Conservation (phyloP, 768 basidiomycete species). For the Dacryopinax primogenitus region DNA sequence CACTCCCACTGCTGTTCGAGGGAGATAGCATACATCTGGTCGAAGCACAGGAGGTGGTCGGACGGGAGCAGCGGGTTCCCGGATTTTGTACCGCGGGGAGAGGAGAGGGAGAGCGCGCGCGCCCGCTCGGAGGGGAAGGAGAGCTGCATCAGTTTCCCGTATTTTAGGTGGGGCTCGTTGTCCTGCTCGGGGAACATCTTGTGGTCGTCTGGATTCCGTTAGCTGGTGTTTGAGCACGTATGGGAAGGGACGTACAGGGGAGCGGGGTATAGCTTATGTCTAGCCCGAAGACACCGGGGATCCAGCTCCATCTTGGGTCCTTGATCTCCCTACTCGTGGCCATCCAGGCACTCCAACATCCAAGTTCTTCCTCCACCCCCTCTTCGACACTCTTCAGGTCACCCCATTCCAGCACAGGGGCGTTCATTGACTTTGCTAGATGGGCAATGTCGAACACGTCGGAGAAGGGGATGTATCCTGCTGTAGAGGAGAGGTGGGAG, state of each 20-base stretch:
- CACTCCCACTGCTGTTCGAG: constrained; percentile 14
- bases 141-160: constrained; percentile 18
- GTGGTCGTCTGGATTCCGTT: not conserved
- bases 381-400: constrained; percentile 39
- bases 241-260: constrained; percentile 24
- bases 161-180: constrained; percentile 13
- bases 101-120: constrained; percentile 17
- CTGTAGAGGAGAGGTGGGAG: constrained; percentile 38
- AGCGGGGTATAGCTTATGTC: constrained; percentile 3
- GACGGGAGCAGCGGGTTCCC: constrained; percentile 12
- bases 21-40: constrained; percentile 15
- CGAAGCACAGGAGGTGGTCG: constrained; percentile 19
- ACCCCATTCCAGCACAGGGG: constrained; percentile 49
- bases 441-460: constrained; percentile 49
- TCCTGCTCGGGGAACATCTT: not conserved
- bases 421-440: constrained; percentile 34
- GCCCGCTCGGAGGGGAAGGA: constrained; percentile 12
- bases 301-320: not conserved
- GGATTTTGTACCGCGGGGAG: not conserved
- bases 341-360: constrained; percentile 14
- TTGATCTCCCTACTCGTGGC: constrained; percentile 18
- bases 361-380: constrained; percentile 4
- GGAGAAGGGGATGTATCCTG: constrained; percentile 40
- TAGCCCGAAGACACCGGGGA: not conserved
- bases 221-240: constrained; percentile 13